Percentiles rank a stretch among this genome's conserved stretches.
Evolutionary conservation across 768 basidiomycete species (phyloP).

Genomic region (Lactifluus echinatus): DNA sequence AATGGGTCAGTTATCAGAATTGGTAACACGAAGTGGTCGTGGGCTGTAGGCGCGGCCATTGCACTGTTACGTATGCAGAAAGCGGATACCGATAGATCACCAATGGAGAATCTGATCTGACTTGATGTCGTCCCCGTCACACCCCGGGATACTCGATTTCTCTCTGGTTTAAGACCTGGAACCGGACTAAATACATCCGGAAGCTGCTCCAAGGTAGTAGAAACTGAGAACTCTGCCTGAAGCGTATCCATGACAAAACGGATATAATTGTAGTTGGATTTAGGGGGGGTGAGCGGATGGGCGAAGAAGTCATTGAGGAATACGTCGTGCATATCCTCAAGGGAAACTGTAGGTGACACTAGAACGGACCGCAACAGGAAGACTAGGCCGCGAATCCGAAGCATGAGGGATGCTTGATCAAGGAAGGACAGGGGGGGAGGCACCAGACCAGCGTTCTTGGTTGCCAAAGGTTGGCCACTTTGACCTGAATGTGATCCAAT

Average conservation of each 20-base stretch:
- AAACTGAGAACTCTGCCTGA: constrained; percentile 16
- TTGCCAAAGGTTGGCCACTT: constrained; percentile 9
- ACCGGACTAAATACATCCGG: neutral
- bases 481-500: constrained; percentile 23
- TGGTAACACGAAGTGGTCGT: constrained; percentile 41
- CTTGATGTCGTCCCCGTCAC: constrained; percentile 12
- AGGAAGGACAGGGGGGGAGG: constrained; percentile 22
- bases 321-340: constrained; percentile 8
- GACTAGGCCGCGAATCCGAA: constrained; percentile 38
- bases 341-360: neutral
- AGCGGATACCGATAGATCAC: constrained; percentile 51
- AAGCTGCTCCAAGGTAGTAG: constrained; percentile 10
- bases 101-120: constrained; percentile 27
- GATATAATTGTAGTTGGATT: constrained; percentile 39
- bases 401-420: constrained; percentile 27
- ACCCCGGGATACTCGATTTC: neutral
- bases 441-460: constrained; percentile 20
- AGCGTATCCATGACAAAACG: constrained; percentile 32
- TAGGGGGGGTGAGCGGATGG: constrained; percentile 52
- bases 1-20: constrained; percentile 68
- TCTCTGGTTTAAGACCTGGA: neutral
- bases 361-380: constrained; percentile 34
- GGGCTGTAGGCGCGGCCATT: neutral
- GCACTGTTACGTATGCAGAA: constrained; percentile 29
- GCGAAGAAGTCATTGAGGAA: constrained; percentile 39